Evolutionary conservation across 1,284 basidiomycete species (phyloP), one percentile per base, ranked within the genome.

Genomic region (Trametes versicolor): DNA sequence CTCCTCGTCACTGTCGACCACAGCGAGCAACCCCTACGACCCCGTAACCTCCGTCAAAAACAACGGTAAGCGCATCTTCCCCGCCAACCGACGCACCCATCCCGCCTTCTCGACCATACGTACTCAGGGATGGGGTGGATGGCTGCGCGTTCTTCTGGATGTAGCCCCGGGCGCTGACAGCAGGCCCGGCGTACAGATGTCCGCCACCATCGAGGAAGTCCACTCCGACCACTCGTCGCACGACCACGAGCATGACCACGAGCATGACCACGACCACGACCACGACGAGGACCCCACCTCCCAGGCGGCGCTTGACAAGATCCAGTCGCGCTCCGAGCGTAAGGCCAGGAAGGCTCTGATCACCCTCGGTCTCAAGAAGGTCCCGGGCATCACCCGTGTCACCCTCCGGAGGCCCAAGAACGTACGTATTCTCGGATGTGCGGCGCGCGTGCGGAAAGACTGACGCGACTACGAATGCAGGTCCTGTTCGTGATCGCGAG

Each of bases 351-450:
- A 97, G 83, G 93, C 93, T 58, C 86, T 95, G 60, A 86, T 96
- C 72, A 84, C 90, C 69, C 85, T 98, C 71, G 96, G 96, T 54
- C 82, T 98, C 80, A 98, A 98, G 85, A 91, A 89, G 79, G 93
- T 99, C 63, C 87, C 90, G 64, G 92, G 90, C 72, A 98, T 99
- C 81, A 98, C 95, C 74, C 90, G 97, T 69, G 97, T 99, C 67
- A 98, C 96, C 68, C 87, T 99, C 77, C 87, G 96, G 77, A 87
- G 96, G 78, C 94, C 96, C 62, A 97, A 97, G 83, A 97, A 97
- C 78, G 95, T 96, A 76, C 71, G 90, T 80, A 23, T 21, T 10
- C 0, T 10, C 8, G 23, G 25, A 41, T 41, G 13, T 10, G 32
- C 2, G 5, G 2, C 8, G 10, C 9, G 29, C 37, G 3, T n/a